phyloP scores from a whole-genome alignment of 2,329 filamentous ascomycete genomes.

The Phyllosticta capitalensis region DNA sequence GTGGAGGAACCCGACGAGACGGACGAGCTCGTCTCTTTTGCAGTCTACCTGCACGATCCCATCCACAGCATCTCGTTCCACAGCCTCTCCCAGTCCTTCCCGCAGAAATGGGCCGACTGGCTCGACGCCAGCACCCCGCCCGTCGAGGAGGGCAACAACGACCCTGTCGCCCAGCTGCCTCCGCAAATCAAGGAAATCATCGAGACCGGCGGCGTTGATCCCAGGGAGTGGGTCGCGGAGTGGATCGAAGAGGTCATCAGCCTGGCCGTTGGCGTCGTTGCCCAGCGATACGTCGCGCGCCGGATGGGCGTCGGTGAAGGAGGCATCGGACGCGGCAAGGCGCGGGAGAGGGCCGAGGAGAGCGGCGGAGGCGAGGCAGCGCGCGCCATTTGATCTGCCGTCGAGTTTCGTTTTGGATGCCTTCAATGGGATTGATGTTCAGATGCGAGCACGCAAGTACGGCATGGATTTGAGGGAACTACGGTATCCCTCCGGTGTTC shows the following conservation, averaged over 20 bases:
- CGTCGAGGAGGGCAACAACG: conserved; percentile 32
- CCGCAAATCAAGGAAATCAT: conserved; percentile 84
- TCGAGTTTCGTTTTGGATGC: not conserved
- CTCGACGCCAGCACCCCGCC: conserved; percentile 55
- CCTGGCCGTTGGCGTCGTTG: conserved; percentile 72
- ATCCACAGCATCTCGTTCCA: conserved; percentile 84
- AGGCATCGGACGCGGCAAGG: conserved; percentile 50
- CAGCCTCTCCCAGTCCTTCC: conserved; percentile 72
- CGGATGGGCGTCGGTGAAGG: conserved; percentile 94
- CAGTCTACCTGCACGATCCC: conserved; percentile 74
- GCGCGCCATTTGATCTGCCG: conserved; percentile 35
- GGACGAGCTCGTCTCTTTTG: conserved; percentile 61
- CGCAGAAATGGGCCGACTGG: conserved; percentile 82
- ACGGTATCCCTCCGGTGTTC: no score
- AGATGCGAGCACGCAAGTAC: no score
- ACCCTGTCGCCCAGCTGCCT: conserved; percentile 44
- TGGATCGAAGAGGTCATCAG: conserved; percentile 87
- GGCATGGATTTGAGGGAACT: no score
- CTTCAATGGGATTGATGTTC: no score
- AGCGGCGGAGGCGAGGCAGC: conserved; percentile 52
- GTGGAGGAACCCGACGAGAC: conserved; percentile 46
- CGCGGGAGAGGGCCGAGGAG: conserved; percentile 45
- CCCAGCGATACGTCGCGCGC: conserved; percentile 87
- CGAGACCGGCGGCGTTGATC: conserved; percentile 65
- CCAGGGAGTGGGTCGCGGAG: conserved; percentile 92